phyloP scores from a whole-genome alignment of 1,284 basidiomycete species.

The Jaminaea rosea region DNA sequence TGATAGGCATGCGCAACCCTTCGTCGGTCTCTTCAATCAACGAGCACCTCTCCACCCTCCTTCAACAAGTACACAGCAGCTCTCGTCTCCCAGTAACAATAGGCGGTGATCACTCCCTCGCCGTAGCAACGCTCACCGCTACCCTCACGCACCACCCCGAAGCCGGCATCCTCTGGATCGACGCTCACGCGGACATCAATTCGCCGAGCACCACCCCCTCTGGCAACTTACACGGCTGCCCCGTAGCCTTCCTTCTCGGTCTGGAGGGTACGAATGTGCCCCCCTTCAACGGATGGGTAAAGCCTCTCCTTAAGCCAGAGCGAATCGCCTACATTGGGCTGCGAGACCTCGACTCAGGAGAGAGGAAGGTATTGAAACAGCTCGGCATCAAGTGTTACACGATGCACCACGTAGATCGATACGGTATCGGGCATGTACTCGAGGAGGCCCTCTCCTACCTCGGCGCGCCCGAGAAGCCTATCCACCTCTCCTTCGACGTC shows the following conservation, averaged over 20 bases:
- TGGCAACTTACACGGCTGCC: slow-evolving; percentile 97
- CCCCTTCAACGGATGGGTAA: slow-evolving; percentile 43
- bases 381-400: slow-evolving; percentile 84
- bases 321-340: slow-evolving; percentile 88
- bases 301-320: slow-evolving; percentile 55
- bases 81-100: slow-evolving; percentile 79
- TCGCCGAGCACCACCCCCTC: slow-evolving; percentile 70
- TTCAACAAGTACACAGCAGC: slow-evolving; percentile 73
- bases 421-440: slow-evolving; percentile 70
- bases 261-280: slow-evolving; percentile 41
- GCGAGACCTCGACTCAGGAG: slow-evolving; percentile 81
- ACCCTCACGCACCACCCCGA: slow-evolving; percentile 53
- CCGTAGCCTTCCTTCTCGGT: slow-evolving; percentile 74
- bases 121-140: slow-evolving; percentile 47
- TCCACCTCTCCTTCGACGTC: slow-evolving; percentile 94
- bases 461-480: slow-evolving; percentile 61
- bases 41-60: slow-evolving; percentile 47
- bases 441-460: slow-evolving; percentile 92
- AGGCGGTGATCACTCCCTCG: slow-evolving; percentile 76
- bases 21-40: slow-evolving; percentile 31
- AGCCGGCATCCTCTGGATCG: slow-evolving; percentile 74
- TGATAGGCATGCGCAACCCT: neutral
- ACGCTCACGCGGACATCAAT: slow-evolving; percentile 75
- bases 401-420: slow-evolving; percentile 97
- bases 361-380: slow-evolving; percentile 78